Evolutionary conservation across 768 basidiomycete species (phyloP).

Genomic region (Suillus fuscotomentosus): DNA sequence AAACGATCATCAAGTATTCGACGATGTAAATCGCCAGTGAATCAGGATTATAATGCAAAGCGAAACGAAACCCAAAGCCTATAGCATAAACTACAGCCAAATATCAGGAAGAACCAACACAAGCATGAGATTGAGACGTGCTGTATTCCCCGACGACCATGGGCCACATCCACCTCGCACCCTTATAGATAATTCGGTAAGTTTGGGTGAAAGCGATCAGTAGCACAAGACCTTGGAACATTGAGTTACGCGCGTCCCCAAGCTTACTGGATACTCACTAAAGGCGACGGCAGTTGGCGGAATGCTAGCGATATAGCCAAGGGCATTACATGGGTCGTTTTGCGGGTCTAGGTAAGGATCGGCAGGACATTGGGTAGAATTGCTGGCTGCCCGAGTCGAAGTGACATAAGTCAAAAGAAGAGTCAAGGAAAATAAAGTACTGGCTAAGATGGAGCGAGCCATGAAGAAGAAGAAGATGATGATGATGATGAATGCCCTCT

Average conservation of each 20-base stretch:
- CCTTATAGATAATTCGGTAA: conserved; percentile 39
- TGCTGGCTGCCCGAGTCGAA: conserved; percentile 2
- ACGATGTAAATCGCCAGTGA: conserved; percentile 51
- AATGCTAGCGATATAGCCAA: conserved; percentile 57
- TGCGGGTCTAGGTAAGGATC: conserved; percentile 49
- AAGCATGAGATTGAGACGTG: conserved; percentile 21
- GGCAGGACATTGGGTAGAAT: conserved; percentile 18
- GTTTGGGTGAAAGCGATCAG: conserved; percentile 44
- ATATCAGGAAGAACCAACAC: not conserved
- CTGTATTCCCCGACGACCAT: conserved; percentile 64
- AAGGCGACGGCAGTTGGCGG: conserved; percentile 49
- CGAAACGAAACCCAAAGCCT: conserved; percentile 57
- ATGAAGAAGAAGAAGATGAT: not conserved
- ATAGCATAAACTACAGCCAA: conserved; percentile 46
- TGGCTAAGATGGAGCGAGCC: not conserved
- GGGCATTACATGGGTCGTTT: conserved; percentile 51
- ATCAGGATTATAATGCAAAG: conserved; percentile 51
- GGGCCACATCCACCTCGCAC: conserved; percentile 57
- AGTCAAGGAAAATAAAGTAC: not conserved
- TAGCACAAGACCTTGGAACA: conserved; percentile 34
- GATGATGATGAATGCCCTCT: not conserved
- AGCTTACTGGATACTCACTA: conserved; percentile 27
- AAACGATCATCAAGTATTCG: conserved; percentile 59
- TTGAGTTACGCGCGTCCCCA: not conserved
- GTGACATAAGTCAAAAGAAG: not conserved